Evolutionary conservation across 2,329 filamentous ascomycete genomes (phyloP).

Genomic region (Trichophyton mentagrophytes): DNA sequence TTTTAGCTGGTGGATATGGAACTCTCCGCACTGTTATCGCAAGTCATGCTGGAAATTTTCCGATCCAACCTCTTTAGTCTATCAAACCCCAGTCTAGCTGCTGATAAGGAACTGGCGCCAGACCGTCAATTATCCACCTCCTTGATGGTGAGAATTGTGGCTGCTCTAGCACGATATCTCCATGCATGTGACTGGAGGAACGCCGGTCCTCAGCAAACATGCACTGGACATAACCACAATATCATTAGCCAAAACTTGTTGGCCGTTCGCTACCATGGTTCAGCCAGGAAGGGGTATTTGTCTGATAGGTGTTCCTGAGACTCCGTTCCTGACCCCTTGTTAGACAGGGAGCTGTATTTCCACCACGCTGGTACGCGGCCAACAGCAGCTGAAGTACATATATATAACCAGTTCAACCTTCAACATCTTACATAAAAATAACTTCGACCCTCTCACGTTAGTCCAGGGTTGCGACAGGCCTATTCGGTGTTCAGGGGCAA

Average conservation of each 20-base stretch:
- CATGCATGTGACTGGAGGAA: not conserved
- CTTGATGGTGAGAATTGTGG: not conserved
- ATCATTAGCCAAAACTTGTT: not conserved
- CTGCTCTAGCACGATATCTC: not conserved
- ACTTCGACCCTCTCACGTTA: not conserved
- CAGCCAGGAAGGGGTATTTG: not conserved
- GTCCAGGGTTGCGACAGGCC: not conserved
- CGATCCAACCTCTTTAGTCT: not conserved
- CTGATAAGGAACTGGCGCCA: no score
- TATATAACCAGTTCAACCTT: not conserved
- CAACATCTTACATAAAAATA: not conserved
- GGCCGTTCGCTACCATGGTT: not conserved
- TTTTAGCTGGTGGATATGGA: not conserved
- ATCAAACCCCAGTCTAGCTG: not conserved
- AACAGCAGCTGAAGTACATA: not conserved
- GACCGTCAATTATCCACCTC: not conserved
- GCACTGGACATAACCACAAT: not conserved
- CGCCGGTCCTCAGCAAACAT: not conserved
- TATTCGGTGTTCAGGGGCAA: not conserved
- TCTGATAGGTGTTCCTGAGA: not conserved
- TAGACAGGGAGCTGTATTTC: not conserved
- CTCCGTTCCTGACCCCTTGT: not conserved
- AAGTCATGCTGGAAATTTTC: not conserved
- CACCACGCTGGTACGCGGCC: not conserved
- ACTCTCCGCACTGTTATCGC: not conserved